Evolutionary conservation across 2,329 filamentous ascomycete genomes (phyloP).

Genomic region (Nothophoma quercina): DNA sequence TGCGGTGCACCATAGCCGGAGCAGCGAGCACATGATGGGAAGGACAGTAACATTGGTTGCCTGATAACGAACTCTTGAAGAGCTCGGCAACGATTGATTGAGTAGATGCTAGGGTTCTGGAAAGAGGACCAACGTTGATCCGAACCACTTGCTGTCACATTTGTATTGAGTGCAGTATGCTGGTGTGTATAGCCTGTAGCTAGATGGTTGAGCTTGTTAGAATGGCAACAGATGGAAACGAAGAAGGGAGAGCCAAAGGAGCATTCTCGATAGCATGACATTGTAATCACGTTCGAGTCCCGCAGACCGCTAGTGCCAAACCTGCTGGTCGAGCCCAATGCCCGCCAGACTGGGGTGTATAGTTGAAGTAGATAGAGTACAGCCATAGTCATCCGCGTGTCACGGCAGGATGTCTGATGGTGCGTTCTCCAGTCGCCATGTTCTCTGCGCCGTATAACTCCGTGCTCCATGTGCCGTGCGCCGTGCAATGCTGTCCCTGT

Average conservation of each 20-base stretch:
- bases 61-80: constrained; percentile 29
- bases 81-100: constrained; percentile 31
- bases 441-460: constrained; percentile 15
- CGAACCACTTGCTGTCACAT: constrained; percentile 36
- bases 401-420: constrained; percentile 47
- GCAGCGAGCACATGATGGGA: constrained; percentile 28
- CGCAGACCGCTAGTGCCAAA: constrained; percentile 43
- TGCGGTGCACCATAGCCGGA: constrained; percentile 20
- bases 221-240: constrained; percentile 17
- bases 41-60: constrained; percentile 27
- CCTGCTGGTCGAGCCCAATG: constrained; percentile 35
- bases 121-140: constrained; percentile 29
- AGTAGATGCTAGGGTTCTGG: constrained; percentile 32
- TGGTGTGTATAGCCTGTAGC: constrained; percentile 21
- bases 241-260: constrained; percentile 32
- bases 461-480: constrained; percentile 17
- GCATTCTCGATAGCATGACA: constrained; percentile 49
- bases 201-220: constrained; percentile 29
- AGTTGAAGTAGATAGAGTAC: constrained; percentile 47
- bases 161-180: constrained; percentile 12
- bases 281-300: constrained; percentile 49
- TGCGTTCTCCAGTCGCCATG: constrained; percentile 44
- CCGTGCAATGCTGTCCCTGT: constrained; percentile 31
- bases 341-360: constrained; percentile 32
- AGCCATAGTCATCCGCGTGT: constrained; percentile 47